Percentiles rank a stretch among this genome's conserved stretches.
These are phyloP conservation scores for Epicoccum sorghinum DNA, from an alignment of 2,329 filamentous ascomycete genomes.

Conservation along the genomic window DNA sequence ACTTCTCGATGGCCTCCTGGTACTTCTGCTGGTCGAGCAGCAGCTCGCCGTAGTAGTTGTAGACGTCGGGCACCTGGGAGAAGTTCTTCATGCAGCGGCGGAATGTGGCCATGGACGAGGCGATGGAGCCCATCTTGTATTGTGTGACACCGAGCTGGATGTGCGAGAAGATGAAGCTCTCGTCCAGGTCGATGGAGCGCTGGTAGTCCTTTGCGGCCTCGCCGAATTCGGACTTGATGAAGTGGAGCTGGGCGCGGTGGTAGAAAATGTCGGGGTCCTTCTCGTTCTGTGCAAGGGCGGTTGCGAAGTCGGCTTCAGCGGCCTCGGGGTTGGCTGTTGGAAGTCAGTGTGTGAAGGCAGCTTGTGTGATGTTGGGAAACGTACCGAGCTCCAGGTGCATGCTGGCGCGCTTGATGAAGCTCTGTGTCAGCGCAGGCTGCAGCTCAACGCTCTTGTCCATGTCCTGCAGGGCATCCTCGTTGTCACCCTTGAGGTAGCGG, in stretches of 20 bases:
- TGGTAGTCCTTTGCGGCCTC: conserved; percentile 98
- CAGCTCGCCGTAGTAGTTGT: conserved; percentile 99
- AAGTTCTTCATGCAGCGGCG: conserved; percentile 98
- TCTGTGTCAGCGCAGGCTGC: conserved; percentile 86
- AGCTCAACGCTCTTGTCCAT: conserved; percentile 93
- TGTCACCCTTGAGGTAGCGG: conserved; percentile 88
- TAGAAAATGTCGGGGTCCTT: conserved; percentile 98
- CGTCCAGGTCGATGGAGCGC: conserved; percentile 96
- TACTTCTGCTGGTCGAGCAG: conserved; percentile 96
- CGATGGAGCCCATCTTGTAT: conserved; percentile 99
- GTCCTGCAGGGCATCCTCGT: conserved; percentile 79
- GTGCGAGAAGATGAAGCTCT: conserved; percentile 97
- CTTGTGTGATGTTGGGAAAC: not conserved
- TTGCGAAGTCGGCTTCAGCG: conserved; percentile 85
- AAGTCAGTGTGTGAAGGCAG: not conserved
- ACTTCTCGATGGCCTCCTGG: conserved; percentile 94
- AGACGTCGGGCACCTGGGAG: conserved; percentile 92
- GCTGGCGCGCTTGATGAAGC: conserved; percentile 98
- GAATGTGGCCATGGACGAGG: conserved; percentile 98
- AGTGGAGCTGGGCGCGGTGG: conserved; percentile 96
- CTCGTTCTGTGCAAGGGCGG: conserved; percentile 82
- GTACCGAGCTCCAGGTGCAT: conserved; percentile 93
- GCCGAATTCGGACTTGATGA: conserved; percentile 92
- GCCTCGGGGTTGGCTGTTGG: conserved; percentile 76
- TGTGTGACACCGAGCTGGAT: conserved; percentile 99